Evolutionary conservation across 1,284 basidiomycete genomes (phyloP).

Genomic region (Anthracocystis walkeri): DNA sequence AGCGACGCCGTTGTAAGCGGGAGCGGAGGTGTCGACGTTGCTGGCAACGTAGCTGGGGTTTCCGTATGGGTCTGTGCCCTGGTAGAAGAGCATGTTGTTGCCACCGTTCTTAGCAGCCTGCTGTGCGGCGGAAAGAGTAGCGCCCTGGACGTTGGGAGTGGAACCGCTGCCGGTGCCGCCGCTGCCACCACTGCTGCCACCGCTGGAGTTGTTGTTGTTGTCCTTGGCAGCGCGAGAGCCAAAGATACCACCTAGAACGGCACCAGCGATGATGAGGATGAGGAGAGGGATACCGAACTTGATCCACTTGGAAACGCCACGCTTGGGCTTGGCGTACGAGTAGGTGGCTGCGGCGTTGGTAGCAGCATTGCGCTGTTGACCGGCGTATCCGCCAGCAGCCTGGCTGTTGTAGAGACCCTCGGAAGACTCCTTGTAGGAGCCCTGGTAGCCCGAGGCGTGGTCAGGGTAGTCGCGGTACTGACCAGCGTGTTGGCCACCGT

Average conservation of each 20-base stretch:
- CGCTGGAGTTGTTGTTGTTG: conserved; percentile 70
- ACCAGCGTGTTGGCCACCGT: conserved; percentile 15
- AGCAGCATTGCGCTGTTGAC: conserved; percentile 31
- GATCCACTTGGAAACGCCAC: conserved; percentile 60
- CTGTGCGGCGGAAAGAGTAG: conserved; percentile 72
- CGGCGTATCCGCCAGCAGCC: conserved; percentile 23
- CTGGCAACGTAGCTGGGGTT: conserved; percentile 88
- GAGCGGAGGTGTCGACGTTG: conserved; percentile 73
- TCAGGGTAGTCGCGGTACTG: conserved; percentile 54
- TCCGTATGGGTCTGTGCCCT: conserved; percentile 77
- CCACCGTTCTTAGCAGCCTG: conserved; percentile 77
- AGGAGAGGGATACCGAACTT: conserved; percentile 58
- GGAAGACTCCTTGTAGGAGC: conserved; percentile 43
- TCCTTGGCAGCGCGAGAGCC: conserved; percentile 73
- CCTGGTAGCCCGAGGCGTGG: conserved; percentile 43
- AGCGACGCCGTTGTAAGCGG: conserved; percentile 28
- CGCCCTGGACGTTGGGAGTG: conserved; percentile 43
- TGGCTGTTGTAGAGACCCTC: conserved; percentile 46
- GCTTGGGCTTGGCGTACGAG: conserved; percentile 64
- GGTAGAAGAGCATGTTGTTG: conserved; percentile 76
- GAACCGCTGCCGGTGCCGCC: conserved; percentile 53
- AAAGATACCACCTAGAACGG: conserved; percentile 82
- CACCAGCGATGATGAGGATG: conserved; percentile 71
- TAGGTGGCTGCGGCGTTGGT: conserved; percentile 54
- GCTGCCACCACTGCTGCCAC: conserved; percentile 58